Percentiles rank a stretch among this genome's conserved stretches.
Conservation (phyloP, 495 filamentous ascomycete species). For the Melanomma pulvis-pyrius region DNA sequence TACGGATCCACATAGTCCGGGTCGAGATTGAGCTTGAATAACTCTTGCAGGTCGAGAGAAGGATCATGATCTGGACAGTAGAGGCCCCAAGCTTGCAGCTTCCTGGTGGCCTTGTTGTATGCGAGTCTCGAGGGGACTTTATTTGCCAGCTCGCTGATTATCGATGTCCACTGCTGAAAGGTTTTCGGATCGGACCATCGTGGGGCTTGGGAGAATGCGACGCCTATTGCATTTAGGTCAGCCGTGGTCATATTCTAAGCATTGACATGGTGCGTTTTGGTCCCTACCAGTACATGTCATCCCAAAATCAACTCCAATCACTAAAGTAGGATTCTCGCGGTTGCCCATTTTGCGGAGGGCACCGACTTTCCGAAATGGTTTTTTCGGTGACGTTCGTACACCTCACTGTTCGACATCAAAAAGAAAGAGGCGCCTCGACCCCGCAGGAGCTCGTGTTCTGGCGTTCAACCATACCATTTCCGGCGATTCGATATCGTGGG, state of each 20-base stretch:
- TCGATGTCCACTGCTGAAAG: constrained; percentile 6
- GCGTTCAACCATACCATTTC: too few relatives aligned
- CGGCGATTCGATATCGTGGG: too few relatives aligned
- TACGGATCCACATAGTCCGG: constrained; percentile 6
- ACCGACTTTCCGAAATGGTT: not conserved
- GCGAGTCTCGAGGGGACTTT: not conserved
- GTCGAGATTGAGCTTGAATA: constrained; percentile 2
- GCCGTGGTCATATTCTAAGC: not conserved
- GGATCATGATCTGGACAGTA: not conserved
- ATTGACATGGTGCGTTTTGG: not conserved
- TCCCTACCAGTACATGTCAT: constrained; percentile 1
- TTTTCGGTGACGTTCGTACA: not conserved
- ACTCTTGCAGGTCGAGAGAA: not conserved
- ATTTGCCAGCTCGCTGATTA: constrained; percentile 1
- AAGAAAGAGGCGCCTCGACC: too few relatives aligned
- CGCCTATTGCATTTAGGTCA: not conserved
- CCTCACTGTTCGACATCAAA: not conserved
- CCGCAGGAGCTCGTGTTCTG: too few relatives aligned
- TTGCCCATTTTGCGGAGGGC: not conserved
- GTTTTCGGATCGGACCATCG: constrained; percentile 5
- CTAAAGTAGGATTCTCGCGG: not conserved
- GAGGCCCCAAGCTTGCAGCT: not conserved
- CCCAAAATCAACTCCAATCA: constrained; percentile 3
- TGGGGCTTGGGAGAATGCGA: not conserved
- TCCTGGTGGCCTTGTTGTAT: not conserved